These are phyloP conservation scores for Tetrahymena borealis DNA, from an alignment of 73 alveolate genomes.

Conservation along the genomic window DNA sequence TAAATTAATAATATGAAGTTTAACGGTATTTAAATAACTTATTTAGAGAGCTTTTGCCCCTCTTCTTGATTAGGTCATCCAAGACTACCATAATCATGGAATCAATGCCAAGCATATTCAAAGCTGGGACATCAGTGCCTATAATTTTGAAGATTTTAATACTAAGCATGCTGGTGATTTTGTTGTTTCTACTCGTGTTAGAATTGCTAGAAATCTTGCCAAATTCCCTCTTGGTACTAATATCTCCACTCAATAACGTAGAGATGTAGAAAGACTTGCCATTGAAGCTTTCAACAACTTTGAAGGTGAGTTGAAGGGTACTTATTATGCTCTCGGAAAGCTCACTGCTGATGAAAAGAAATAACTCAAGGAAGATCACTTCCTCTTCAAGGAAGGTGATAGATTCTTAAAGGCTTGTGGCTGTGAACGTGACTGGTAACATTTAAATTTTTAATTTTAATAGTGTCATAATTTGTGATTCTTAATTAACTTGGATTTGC, in stretches of 20 bases:
- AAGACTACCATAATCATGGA: conserved; percentile 13
- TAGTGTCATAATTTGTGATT: neutral
- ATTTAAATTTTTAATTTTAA: conserved; percentile 5
- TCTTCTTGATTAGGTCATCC: conserved; percentile 19
- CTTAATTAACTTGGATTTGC: neutral
- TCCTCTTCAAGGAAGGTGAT: conserved; percentile 43
- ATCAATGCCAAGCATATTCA: neutral
- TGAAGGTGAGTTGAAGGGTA: conserved; percentile 11
- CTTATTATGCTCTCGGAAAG: conserved; percentile 2
- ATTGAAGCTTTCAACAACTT: conserved; percentile 6
- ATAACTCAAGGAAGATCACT: conserved; percentile 18
- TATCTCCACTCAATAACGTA: conserved; percentile 12
- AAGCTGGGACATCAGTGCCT: conserved; percentile 10
- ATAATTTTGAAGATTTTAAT: conserved; percentile 16
- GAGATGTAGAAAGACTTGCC: conserved; percentile 8
- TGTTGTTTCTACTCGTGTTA: conserved; percentile 16
- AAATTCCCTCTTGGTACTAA: conserved; percentile 23
- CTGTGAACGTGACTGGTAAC: conserved; percentile 16
- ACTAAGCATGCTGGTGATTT: neutral
- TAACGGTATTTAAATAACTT: neutral
- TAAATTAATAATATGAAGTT: neutral
- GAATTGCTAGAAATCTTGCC: conserved; percentile 38
- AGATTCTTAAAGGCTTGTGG: conserved; percentile 19
- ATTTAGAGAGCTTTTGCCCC: conserved; percentile 5
- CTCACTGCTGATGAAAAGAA: conserved; percentile 11